phyloP scores from a whole-genome alignment of 2,329 filamentous ascomycete species.

The Ophiocordyceps sinensis region DNA sequence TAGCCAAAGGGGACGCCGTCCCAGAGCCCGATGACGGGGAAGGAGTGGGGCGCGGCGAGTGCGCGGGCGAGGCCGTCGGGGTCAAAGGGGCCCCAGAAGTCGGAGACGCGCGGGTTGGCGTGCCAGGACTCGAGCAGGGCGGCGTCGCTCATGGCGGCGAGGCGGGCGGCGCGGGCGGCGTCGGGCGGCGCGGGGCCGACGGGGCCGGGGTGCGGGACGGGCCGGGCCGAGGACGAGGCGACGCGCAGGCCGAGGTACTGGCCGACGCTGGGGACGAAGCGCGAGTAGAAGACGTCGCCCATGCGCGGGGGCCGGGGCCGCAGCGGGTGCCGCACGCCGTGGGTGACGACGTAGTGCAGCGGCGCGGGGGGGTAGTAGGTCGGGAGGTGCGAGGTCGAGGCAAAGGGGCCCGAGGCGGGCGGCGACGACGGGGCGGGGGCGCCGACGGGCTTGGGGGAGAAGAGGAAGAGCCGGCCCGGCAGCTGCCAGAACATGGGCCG shows the following conservation, averaged over 20 bases:
- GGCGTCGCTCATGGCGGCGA: conserved; percentile 29
- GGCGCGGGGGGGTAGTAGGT: conserved; percentile 83
- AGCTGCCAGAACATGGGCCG: conserved; percentile 83
- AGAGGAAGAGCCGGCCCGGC: conserved; percentile 74
- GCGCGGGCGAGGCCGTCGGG: conserved; percentile 51
- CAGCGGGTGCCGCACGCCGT: conserved; percentile 69
- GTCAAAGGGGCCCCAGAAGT: conserved; percentile 67
- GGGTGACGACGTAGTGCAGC: conserved; percentile 65
- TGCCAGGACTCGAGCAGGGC: conserved; percentile 72
- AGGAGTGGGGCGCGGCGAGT: conserved; percentile 58
- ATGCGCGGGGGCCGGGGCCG: conserved; percentile 80
- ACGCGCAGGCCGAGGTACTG: conserved; percentile 85
- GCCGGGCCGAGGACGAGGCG: conserved; percentile 51
- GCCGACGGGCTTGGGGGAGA: conserved; percentile 35
- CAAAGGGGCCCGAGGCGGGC: conserved; percentile 49
- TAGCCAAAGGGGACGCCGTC: conserved; percentile 92
- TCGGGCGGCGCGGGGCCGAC: conserved; percentile 24
- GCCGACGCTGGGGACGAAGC: conserved; percentile 66
- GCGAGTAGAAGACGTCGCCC: conserved; percentile 81
- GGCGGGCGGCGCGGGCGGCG: conserved; percentile 24
- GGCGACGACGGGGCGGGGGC: neutral
- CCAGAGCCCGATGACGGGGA: conserved; percentile 87
- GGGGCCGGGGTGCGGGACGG: conserved; percentile 51
- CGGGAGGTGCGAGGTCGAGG: conserved; percentile 70
- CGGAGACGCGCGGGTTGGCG: conserved; percentile 65